These are phyloP conservation scores for Boeremia lycopersici DNA, from an alignment of 2,329 filamentous ascomycete genomes.

Conservation along the genomic window DNA sequence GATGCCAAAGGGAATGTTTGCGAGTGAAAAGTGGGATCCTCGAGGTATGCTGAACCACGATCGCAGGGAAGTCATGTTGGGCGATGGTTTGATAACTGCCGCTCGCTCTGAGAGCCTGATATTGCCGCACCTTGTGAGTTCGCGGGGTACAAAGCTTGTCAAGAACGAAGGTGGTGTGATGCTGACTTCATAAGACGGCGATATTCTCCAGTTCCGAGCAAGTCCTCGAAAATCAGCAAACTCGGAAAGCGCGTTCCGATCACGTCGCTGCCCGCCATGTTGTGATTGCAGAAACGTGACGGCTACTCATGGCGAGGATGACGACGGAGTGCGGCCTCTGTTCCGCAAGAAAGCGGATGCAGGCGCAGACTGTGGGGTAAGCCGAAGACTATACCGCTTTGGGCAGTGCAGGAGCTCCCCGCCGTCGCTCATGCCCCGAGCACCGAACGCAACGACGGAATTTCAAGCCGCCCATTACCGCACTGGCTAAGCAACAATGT, in stretches of 20 bases:
- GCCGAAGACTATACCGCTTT: conserved; percentile 16
- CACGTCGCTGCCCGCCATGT: conserved; percentile 8
- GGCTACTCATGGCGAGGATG: conserved; percentile 36
- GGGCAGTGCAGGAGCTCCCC: conserved; percentile 13
- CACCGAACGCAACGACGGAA: conserved; percentile 26
- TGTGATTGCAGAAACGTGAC: conserved; percentile 14
- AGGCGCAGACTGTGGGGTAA: conserved; percentile 30
- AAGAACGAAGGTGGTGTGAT: not conserved
- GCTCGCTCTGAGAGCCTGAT: not conserved
- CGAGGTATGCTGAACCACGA: conserved; percentile 67
- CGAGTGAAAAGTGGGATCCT: conserved; percentile 72
- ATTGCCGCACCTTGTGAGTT: not conserved
- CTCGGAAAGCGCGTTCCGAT: conserved; percentile 23
- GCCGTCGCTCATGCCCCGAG: conserved; percentile 16
- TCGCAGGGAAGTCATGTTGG: conserved; percentile 40
- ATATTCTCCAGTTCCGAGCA: conserved; percentile 7
- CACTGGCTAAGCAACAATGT: conserved; percentile 23
- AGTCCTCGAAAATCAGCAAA: not conserved
- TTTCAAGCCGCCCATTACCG: conserved; percentile 41
- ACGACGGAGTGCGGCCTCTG: conserved; percentile 29
- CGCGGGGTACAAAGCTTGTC: not conserved
- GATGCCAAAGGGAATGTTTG: conserved; percentile 84
- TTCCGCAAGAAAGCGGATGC: conserved; percentile 31
- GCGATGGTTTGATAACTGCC: not conserved
- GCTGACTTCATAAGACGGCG: not conserved